phyloP scores from a whole-genome alignment of 2,329 filamentous ascomycete genomes.

The Lasiodiplodia sp. region DNA sequence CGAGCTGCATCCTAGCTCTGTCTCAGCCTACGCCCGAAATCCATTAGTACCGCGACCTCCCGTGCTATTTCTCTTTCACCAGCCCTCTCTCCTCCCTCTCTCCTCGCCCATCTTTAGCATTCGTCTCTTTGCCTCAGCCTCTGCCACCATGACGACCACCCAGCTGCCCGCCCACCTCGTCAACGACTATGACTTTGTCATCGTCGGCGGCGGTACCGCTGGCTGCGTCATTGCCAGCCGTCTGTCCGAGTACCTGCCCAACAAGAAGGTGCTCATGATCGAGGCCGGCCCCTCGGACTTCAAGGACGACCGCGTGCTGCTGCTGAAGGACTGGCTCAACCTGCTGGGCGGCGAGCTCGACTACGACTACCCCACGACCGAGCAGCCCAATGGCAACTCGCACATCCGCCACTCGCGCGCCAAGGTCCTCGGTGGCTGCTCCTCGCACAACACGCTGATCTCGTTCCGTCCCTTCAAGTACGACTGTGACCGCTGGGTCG shows the following conservation, averaged over 20 bases:
- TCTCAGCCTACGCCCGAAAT: conserved; percentile 6
- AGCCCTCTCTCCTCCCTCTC: conserved; percentile 23
- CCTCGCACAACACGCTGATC: conserved; percentile 92
- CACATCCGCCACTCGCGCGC: conserved; percentile 91
- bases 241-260: conserved; percentile 81
- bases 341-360: conserved; percentile 86
- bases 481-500: conserved; percentile 85
- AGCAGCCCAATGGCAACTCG: conserved; percentile 91
- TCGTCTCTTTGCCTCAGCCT: conserved; percentile 18
- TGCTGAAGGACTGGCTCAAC: conserved; percentile 85
- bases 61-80: background rate
- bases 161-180: conserved; percentile 69
- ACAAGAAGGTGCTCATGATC: conserved; percentile 81
- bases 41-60: conserved; percentile 23
- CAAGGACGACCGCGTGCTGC: conserved; percentile 84
- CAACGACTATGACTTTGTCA: conserved; percentile 80
- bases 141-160: conserved; percentile 67
- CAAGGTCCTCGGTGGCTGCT: conserved; percentile 91
- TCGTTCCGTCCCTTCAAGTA: conserved; percentile 92
- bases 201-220: conserved; percentile 85
- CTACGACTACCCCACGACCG: conserved; percentile 88
- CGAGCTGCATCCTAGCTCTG: conserved; percentile 19
- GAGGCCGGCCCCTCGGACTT: conserved; percentile 91
- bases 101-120: conserved; percentile 17
- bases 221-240: conserved; percentile 85